Base-by-base conservation (phyloP, 768 basidiomycete genomes). In the Leccinum rimulosum region DNA sequence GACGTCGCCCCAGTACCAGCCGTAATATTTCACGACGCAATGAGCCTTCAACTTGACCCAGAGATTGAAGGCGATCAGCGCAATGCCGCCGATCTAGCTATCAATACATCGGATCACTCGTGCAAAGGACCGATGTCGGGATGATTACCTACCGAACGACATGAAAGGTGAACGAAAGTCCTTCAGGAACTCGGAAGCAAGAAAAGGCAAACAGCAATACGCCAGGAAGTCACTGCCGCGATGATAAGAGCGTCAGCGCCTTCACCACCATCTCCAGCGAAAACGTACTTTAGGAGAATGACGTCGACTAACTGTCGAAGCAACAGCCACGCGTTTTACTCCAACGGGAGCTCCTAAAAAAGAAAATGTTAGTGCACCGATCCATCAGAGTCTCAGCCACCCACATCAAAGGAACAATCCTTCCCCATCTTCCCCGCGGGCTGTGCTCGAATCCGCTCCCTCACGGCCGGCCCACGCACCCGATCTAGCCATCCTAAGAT, bases 11-110 rank as follows among this genome's bases (percentile, higher is more conserved):
- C 93, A 94, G 72, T 95, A 98, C 95, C 94, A 98, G 17, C 95
- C 95, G 64, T 96, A 98, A 68, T 98, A 96, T 67, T 97, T 98
- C 60, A 98, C 95, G 52, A 98, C 95, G 56, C 93, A 84, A 72
- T 99, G 97, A 1, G 97, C 97, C 69, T 98, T 96, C 2, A 91
- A 91, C 73, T 99, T 99, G 62, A 99, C 95, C 95, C 96, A 98
- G 36, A 98, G 81, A 73, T 99, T 98, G 81, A 98, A 98, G 19
- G 82, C 83, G 70, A 98, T 94, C 27, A 99, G 77, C 1, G 84
- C 81, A 60, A 92, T 71, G 4, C 97, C 97, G 25, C 89, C 88
- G 50, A 89, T 74, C 96, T 96, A 99, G 64, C 93, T 93, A 59
- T 2, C 59, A 19, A 50, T 40, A 47, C 36, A 35, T 35, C 33